Base-by-base conservation (phyloP, 768 basidiomycete species). In the Suillus variegatus region DNA sequence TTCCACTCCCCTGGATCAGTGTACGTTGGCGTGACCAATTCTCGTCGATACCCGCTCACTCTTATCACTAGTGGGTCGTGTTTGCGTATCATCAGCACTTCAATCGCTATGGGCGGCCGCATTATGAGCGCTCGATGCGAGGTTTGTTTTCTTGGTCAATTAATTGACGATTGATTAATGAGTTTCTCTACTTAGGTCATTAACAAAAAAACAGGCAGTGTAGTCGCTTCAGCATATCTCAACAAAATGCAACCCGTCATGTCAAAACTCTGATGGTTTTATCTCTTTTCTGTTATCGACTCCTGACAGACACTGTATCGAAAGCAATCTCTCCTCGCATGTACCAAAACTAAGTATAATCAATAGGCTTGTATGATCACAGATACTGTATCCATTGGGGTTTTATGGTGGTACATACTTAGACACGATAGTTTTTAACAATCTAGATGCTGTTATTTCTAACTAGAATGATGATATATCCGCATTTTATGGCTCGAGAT, bases 51-150 rank as follows among this genome's bases (percentile, higher is more conserved):
- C 54, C 41, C 38, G 41, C 61, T 67, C 65, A 35, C 41, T 28
- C 68, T 32, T 44, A 3, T 38, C n/a, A 35, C 4, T 65, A 91
- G 89, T 49, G 89, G 88, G 60, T 82, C 86, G 12, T 77, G 78
- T 68, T 79, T 92, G 47, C 83, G 78, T 20, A 88, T 92, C 32
- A 75, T 84, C 60, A 88, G 86, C 69, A 87, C 85, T 3, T 89
- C 88, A 6, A 81, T 91, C 54, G 84, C 88, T 4, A 78, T 91
- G 65, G 90, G 89, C n/a, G 82, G 85, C 4, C 80, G 88, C 28
- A 84, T 90, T 44, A 91, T 92, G 89, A 83, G 84, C 54, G 86
- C 89, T 44, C 79, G 88, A 66, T 91, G 90, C 70, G 89, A 91
- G 82, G 89, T 90, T 68, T 66, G 82, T 74, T 55, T 36, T 20